Evolutionary conservation across 1,139 yeast genomes (phyloP), one percentile per base, ranked within the genome.

Genomic region (Scheffersomyces cryptocercus): DNA sequence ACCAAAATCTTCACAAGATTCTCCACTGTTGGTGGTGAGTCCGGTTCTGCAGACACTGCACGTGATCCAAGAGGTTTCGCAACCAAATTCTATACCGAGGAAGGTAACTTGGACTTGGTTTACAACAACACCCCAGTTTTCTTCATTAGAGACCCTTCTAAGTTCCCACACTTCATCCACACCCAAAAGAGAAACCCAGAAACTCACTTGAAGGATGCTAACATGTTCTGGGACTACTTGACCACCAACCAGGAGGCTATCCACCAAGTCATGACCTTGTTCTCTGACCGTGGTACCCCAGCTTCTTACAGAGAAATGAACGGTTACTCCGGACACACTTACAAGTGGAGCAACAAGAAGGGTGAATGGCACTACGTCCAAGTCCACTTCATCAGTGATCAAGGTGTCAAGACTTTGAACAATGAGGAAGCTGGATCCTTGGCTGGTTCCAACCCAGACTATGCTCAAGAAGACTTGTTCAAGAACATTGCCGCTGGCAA

Each of bases 11-110:
- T 87, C 57, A 81, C 89, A 43, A 79, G 96, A 61, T 88, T 88
- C 72, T 85, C 95, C 55, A 87, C 95, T 39, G 96, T 88, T 43
- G 95, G 95, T 56, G 96, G 96, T 53, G 96, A 88, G 68, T 68
- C 70, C 48, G 96, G 95, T 44, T 80, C 90, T 41, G 82, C 96
- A 34, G 96, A 88, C 64, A 75, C 93, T 37, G 93, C 89, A 38
- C 83, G 96, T 71, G 96, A 88, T 64, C 96, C 96, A 52, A 81
- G 96, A 70, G 96, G 96, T 26, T 88, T 87, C 66, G 74, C 95
- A 42, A 81, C 85, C 56, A 88, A 88, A 70, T 77, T 88, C 58
- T 86, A 86, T 72, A 88, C 96, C 40, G 90, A 87, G 58, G 93
- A 88, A 67, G 96, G 96, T 58, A 85, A 84, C 70, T 75, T 85